Conservation (phyloP, 2,329 filamentous ascomycete genomes). For the Lanzia echinophila region DNA sequence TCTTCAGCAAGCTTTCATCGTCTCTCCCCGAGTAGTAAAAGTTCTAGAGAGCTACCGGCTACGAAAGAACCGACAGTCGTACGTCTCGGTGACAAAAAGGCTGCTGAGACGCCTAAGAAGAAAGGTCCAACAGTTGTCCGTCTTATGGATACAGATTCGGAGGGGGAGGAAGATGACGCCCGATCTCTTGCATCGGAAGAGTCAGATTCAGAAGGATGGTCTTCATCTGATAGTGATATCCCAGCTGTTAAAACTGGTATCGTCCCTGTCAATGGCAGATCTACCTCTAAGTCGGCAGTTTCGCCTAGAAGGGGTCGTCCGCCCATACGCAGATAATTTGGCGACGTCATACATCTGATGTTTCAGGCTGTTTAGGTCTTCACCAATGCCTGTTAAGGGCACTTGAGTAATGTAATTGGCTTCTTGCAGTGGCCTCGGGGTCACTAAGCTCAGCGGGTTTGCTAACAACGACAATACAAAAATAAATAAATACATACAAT, state of each 20-base stretch:
- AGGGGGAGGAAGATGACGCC: conserved; percentile 4
- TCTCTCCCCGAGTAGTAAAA: neutral
- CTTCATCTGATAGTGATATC: conserved; percentile 4
- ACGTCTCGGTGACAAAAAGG: conserved; percentile 10
- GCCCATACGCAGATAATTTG: neutral
- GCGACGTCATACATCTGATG: no score
- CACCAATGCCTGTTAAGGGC: no score
- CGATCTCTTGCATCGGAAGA: neutral
- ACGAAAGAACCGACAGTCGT: conserved; percentile 23
- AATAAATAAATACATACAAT: no score
- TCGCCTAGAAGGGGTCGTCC: neutral
- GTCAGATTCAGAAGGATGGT: conserved; percentile 3
- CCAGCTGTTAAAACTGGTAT: neutral
- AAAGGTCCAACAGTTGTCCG: conserved; percentile 25
- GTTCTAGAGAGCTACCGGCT: neutral
- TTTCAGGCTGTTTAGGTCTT: no score
- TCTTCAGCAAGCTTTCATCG: neutral
- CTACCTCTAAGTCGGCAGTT: neutral
- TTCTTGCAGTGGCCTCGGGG: no score
- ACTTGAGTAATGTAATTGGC: no score
- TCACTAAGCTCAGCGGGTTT: no score
- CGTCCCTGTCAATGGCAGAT: neutral
- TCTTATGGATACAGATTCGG: conserved; percentile 16
- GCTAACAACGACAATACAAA: no score
- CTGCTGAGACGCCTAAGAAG: neutral